These are phyloP conservation scores for Russula ochroleuca DNA, from an alignment of 768 basidiomycete genomes.

Conservation along the genomic window DNA sequence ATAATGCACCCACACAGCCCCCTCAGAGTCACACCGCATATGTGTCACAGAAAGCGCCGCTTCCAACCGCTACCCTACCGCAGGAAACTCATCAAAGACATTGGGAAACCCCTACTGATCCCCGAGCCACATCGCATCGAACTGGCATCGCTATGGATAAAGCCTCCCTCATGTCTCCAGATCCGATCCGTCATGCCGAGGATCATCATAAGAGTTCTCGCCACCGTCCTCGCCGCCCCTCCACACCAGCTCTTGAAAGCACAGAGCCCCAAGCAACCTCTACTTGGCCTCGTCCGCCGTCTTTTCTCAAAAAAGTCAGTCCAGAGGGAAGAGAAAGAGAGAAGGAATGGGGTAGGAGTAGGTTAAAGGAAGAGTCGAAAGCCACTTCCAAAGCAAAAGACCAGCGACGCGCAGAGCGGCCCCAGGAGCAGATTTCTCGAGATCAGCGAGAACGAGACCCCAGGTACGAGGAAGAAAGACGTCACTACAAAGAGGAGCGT, in stretches of 20 bases:
- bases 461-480: constrained; percentile 21
- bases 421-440: constrained; percentile 20
- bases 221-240: constrained; percentile 16
- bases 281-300: constrained; percentile 22
- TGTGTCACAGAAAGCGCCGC: constrained; percentile 33
- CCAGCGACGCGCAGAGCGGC: constrained; percentile 27
- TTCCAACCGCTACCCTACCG: constrained; percentile 19
- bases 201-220: constrained; percentile 23
- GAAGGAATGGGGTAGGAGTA: constrained; percentile 13
- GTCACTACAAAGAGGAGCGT: constrained; percentile 27
- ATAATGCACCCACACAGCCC: constrained; percentile 30
- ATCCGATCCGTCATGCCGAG: constrained; percentile 16
- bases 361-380: constrained; percentile 13
- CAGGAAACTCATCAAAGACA: constrained; percentile 18
- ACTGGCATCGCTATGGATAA: constrained; percentile 16
- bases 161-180: constrained; percentile 8
- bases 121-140: constrained; percentile 18
- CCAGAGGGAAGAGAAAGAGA: constrained; percentile 19
- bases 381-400: constrained; percentile 22
- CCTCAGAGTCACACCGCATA: constrained; percentile 31
- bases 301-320: constrained; percentile 30
- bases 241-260: constrained; percentile 2
- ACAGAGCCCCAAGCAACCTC: constrained; percentile 13
- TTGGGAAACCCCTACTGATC: constrained; percentile 19
- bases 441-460: constrained; percentile 24